Evolutionary conservation across 1,139 yeast genomes (phyloP).

Genomic region (Diutina neorugosa): DNA sequence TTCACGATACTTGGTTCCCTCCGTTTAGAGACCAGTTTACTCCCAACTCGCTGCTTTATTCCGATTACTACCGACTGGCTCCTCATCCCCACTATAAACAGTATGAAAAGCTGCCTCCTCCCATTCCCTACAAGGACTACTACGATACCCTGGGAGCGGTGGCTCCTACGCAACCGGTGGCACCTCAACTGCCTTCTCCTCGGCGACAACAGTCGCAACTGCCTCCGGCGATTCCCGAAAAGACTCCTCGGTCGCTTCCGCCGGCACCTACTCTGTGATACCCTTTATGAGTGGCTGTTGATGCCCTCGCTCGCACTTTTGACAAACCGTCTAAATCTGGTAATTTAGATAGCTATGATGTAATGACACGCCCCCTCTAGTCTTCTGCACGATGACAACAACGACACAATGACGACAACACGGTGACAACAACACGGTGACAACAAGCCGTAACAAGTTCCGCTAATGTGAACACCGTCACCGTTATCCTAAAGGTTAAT

Average conservation of each 20-base stretch:
- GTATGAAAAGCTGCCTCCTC: neutral
- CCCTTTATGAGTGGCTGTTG: neutral
- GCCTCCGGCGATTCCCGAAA: neutral
- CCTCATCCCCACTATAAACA: constrained; percentile 1
- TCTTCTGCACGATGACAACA: neutral
- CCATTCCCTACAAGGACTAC: neutral
- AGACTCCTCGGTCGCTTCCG: neutral
- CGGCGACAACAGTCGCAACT: neutral
- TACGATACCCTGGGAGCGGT: neutral
- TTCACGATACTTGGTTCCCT: neutral
- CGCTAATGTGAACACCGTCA: no score
- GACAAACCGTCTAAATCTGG: neutral
- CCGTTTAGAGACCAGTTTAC: neutral
- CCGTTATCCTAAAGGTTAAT: no score
- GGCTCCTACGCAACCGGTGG: neutral
- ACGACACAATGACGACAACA: no score
- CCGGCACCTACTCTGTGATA: neutral
- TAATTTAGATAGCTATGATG: neutral
- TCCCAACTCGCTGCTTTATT: constrained; percentile 9
- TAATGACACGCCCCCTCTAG: neutral
- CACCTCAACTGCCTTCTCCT: neutral
- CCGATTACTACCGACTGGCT: constrained; percentile 14
- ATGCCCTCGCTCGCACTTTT: neutral
- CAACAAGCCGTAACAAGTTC: no score
- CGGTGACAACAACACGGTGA: no score